Evolutionary conservation across 345 rosid genomes (phyloP), one percentile per base, ranked within the genome.

Genomic region (Tarenaya hassleriana): DNA sequence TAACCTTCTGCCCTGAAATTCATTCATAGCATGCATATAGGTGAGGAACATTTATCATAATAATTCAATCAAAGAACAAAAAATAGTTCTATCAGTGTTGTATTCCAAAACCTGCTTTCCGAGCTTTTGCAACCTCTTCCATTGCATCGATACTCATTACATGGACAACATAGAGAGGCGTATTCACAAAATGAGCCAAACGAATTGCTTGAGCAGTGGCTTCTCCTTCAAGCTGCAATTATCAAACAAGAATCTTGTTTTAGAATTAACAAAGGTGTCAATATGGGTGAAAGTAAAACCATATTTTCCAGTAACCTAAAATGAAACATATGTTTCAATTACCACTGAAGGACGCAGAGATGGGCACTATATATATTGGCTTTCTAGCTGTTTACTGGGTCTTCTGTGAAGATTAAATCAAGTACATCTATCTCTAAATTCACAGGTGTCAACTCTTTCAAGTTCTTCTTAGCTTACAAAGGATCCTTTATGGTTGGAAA

Each of bases 121-220:
- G 76, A 63, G 97, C 98, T 77, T 67, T 78, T 66, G 94, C 94
- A 57, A 92, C 77, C 75, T 92, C 98, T 64, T 92, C 97, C 94
- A 92, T 83, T 37, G 97, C 98, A 70, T 92, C 98, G 46, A 74
- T 78, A 83, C 97, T 92, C 95, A 92, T 92, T 62, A 92, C 98
- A 75, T 92, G 98, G 67, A 88, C 98, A 37, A 88, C 87, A 64
- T 92, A 92, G n/a, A 92, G 87, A 46, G 97, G 98, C 0, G 95
- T 88, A 72, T 88, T 80, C 60, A 88, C 84, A 75, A 92, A 92
- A 52, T 60, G 61, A 14, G 98, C 98, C 73, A 88, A 83, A 58
- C 69, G 94, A 74, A 92, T 77, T 40, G 98, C 98, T 27, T 95
- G 83, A 53, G 91, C 60, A 57, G 97, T 92, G 69, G 98, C 98